Conservation (phyloP, 75 land plant species). For the Sequoia sempervirens region DNA sequence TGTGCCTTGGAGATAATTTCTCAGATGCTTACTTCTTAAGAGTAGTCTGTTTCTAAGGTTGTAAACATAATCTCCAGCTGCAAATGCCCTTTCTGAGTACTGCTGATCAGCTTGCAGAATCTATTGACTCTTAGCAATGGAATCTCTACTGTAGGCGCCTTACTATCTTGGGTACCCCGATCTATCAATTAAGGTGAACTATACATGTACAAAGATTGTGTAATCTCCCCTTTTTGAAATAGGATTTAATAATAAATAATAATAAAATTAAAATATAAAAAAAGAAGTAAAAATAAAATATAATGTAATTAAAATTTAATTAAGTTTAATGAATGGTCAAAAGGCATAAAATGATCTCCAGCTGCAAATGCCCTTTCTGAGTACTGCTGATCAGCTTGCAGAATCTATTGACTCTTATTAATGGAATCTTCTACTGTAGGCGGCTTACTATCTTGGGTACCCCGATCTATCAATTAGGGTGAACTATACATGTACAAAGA, state of each 20-base stretch:
- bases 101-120: neutral
- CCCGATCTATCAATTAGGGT: neutral
- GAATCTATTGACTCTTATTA: neutral
- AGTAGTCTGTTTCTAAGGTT: neutral
- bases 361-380: neutral
- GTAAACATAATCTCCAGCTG: neutral
- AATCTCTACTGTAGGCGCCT: neutral
- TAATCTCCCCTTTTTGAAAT: too few species aligned
- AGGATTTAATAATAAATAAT: too few species aligned
- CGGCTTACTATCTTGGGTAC: neutral
- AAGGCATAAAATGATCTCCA: neutral
- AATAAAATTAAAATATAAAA: too few species aligned
- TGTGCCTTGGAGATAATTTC: neutral
- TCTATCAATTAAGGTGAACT: neutral
- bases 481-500: neutral
- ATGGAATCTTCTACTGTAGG: neutral
- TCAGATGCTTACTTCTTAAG: neutral
- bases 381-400: neutral
- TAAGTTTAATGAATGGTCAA: too few species aligned
- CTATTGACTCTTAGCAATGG: neutral
- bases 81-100: neutral
- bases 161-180: neutral
- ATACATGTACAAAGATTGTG: neutral
- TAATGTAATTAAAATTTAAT: too few species aligned
- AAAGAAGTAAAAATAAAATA: too few species aligned